Conservation (phyloP, 306 rosid species). For the Chamaecrista fasciculata region DNA sequence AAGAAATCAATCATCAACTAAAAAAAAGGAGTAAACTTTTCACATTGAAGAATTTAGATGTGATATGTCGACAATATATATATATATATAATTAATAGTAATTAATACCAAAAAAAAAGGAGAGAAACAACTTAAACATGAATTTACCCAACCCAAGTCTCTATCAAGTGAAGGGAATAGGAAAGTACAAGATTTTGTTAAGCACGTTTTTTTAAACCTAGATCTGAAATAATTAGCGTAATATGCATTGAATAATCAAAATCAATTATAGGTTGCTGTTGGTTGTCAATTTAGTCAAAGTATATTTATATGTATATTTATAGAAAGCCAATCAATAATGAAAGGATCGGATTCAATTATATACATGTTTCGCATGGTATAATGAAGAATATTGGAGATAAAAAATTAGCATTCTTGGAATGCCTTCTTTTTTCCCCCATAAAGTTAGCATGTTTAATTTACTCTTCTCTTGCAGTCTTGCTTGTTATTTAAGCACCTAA, state of each 20-base stretch:
- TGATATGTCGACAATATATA: too few species aligned
- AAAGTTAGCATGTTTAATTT: too few species aligned
- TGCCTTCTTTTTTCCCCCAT: too few species aligned
- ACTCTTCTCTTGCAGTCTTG: too few species aligned
- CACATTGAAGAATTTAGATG: too few species aligned
- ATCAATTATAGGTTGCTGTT: background rate
- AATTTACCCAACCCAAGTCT: background rate
- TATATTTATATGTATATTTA: background rate
- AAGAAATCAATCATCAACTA: too few species aligned
- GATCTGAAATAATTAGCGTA: background rate
- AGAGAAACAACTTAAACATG: too few species aligned
- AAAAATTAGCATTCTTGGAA: background rate
- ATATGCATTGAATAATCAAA: slow-evolving; percentile 3
- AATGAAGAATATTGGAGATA: too few species aligned
- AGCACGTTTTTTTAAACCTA: background rate
- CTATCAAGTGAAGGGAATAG: background rate
- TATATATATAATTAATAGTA: too few species aligned
- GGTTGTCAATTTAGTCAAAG: background rate
- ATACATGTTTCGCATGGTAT: background rate
- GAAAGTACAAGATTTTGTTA: background rate
- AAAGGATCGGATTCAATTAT: background rate
- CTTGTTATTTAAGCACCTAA: slow-evolving; percentile 18
- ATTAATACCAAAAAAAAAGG: too few species aligned
- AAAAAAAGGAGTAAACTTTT: too few species aligned
- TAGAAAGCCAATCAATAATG: background rate